A percentile compares a stretch with the other conserved stretches of the same genome.
Conservation (phyloP, 2,329 filamentous ascomycete species). For the Penicillium occitanis region DNA sequence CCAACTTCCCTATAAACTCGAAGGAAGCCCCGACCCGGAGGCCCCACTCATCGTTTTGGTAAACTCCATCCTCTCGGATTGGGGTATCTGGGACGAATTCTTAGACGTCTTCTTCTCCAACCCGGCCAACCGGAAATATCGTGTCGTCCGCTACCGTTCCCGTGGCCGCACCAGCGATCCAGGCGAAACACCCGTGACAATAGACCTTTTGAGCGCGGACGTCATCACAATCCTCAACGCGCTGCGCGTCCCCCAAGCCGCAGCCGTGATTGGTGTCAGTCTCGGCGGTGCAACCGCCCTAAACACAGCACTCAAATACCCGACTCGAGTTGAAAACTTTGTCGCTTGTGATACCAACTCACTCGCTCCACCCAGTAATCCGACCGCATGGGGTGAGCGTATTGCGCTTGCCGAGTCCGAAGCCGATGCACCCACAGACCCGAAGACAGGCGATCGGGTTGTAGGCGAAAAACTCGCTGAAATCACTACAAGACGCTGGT, state of each 20-base stretch:
- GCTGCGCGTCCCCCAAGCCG: conserved; percentile 66
- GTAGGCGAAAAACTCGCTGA: conserved; percentile 65
- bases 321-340: conserved; percentile 59
- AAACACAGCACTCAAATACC: conserved; percentile 68
- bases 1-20: conserved; percentile 69
- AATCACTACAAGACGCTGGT: conserved; percentile 74
- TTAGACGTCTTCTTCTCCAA: conserved; percentile 59
- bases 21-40: conserved; percentile 65
- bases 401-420: conserved; percentile 61
- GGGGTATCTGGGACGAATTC: conserved; percentile 78
- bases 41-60: conserved; percentile 73
- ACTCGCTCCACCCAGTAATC: conserved; percentile 69
- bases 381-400: conserved; percentile 75
- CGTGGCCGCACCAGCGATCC: conserved; percentile 62
- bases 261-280: conserved; percentile 71
- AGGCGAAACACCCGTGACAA: conserved; percentile 50
- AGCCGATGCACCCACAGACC: conserved; percentile 44
- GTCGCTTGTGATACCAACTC: conserved; percentile 78
- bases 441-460: conserved; percentile 53
- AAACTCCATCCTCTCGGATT: conserved; percentile 77
- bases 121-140: conserved; percentile 59
- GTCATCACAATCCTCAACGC: conserved; percentile 65
- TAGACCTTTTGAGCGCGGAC: conserved; percentile 69
- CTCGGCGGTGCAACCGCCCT: conserved; percentile 78
- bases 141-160: conserved; percentile 73